Percentiles rank a stretch among this genome's conserved stretches.
These are phyloP conservation scores for cucumber (Cucumis sativus) DNA, from an alignment of 306 rosid species.

Conservation along the genomic window DNA sequence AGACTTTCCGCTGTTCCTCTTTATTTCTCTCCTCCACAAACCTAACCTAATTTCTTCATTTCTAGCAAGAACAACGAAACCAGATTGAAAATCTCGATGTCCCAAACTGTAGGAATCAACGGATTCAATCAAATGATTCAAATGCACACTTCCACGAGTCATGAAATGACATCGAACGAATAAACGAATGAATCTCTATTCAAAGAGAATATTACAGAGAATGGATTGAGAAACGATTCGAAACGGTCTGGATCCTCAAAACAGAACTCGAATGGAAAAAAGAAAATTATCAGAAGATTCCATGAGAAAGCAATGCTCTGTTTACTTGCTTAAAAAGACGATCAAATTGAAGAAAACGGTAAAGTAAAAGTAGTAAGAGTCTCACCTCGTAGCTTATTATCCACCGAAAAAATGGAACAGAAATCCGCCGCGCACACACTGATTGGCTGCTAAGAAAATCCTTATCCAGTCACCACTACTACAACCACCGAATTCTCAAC, in stretches of 20 bases:
- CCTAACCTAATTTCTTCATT: not conserved
- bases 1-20: not conserved
- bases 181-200: not conserved
- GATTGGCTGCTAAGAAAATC: not conserved
- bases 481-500: not conserved
- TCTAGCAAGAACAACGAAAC: not conserved
- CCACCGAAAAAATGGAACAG: not conserved
- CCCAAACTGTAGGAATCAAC: not conserved
- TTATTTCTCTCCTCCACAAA: not conserved
- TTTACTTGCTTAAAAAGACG: conserved; percentile 15
- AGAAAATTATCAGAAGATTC: not conserved
- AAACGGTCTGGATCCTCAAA: not conserved
- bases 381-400: conserved; percentile 11
- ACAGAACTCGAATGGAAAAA: not conserved
- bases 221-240: not conserved
- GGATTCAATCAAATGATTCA: not conserved
- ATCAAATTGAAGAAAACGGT: not conserved
- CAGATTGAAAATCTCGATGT: not conserved
- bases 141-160: not conserved
- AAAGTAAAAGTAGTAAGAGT: not conserved
- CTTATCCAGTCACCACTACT: too few species aligned
- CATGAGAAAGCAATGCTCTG: conserved; percentile 11
- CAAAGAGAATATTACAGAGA: not conserved
- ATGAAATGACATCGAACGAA: not conserved
- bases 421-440: not conserved